Evolutionary conservation across 257 asterid genomes (phyloP).

Genomic region (Pogostemon cablin): DNA sequence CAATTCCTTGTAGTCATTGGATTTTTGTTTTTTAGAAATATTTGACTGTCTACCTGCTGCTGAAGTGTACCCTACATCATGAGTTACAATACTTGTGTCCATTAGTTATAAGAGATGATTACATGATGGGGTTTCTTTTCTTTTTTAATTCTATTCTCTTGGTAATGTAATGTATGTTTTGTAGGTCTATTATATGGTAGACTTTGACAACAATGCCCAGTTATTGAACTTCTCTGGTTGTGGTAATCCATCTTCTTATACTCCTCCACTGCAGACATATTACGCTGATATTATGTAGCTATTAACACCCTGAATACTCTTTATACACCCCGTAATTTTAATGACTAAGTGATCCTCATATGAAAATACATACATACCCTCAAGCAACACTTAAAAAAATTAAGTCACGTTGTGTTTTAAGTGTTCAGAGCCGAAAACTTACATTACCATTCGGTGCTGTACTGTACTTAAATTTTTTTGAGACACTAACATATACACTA

Average conservation of each 20-base stretch:
- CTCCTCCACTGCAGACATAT: constrained; percentile 4
- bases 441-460: too few species aligned
- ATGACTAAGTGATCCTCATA: too few species aligned
- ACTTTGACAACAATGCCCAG: constrained; percentile 67
- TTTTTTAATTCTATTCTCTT: constrained; percentile 6
- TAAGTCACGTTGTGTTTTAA: too few species aligned
- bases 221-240: constrained; percentile 94
- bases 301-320: too few species aligned
- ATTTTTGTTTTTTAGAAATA: constrained; percentile 1
- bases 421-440: too few species aligned
- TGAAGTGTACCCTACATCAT: constrained; percentile 7
- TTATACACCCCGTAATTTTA: too few species aligned
- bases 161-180: constrained; percentile 31
- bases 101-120: constrained; percentile 12
- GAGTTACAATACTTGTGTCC: background rate
- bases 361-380: too few species aligned
- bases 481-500: too few species aligned
- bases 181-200: constrained; percentile 92
- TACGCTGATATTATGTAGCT: background rate
- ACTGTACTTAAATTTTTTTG: too few species aligned
- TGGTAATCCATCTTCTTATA: constrained; percentile 56
- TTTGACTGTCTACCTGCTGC: background rate
- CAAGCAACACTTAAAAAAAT: too few species aligned
- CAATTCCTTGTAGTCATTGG: constrained; percentile 3
- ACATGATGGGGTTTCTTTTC: constrained; percentile 15